Conservation (phyloP, 2,329 filamentous ascomycete genomes). For the Thyridium curvatum region DNA sequence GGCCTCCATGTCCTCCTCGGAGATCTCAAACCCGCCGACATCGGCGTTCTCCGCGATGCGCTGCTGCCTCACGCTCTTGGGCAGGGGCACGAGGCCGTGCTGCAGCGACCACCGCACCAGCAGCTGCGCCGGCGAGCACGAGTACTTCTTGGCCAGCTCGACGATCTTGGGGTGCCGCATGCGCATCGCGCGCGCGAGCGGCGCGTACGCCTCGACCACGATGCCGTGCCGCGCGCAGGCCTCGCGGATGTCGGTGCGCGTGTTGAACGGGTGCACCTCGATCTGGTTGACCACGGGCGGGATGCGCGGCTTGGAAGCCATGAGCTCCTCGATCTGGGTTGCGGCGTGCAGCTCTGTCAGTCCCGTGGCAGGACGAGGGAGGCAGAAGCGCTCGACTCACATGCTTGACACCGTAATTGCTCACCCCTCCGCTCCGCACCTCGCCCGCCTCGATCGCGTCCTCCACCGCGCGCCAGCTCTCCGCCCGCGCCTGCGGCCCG, state of each 20-base stretch:
- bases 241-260: constrained; percentile 57
- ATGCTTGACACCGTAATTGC: constrained; percentile 72
- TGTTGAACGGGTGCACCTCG: constrained; percentile 79
- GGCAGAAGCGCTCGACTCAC: constrained; percentile 40
- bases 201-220: constrained; percentile 72
- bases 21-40: constrained; percentile 55
- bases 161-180: constrained; percentile 62
- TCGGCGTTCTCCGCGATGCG: constrained; percentile 61
- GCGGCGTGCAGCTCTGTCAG: neutral
- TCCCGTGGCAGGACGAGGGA: neutral
- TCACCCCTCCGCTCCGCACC: constrained; percentile 65
- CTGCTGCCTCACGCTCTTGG: constrained; percentile 61
- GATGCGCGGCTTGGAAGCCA: constrained; percentile 54
- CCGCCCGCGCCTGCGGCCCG: constrained; percentile 58
- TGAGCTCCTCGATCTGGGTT: constrained; percentile 58
- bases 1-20: constrained; percentile 52
- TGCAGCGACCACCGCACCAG: constrained; percentile 73
- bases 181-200: constrained; percentile 63
- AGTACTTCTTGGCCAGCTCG: constrained; percentile 59
- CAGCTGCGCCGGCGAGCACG: constrained; percentile 65
- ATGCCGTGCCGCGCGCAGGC: constrained; percentile 63
- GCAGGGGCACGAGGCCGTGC: constrained; percentile 64
- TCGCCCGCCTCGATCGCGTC: constrained; percentile 70
- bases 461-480: constrained; percentile 71
- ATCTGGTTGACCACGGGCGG: constrained; percentile 72